phyloP scores from a whole-genome alignment of 2,329 filamentous ascomycete genomes.

The Penicillium verrucosum region DNA sequence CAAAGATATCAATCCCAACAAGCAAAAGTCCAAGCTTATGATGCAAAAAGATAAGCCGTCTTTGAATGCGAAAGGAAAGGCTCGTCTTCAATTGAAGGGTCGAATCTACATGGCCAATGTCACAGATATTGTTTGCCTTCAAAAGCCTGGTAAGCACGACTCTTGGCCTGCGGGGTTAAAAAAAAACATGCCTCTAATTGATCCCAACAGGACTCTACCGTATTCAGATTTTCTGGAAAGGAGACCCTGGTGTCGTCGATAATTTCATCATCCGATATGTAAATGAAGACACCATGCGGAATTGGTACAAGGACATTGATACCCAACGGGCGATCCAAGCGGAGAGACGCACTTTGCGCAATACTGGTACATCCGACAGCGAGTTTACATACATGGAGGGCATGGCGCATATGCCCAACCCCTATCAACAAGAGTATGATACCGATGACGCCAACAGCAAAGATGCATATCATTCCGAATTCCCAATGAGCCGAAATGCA shows the following conservation, averaged over 20 bases:
- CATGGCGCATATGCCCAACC: constrained; percentile 71
- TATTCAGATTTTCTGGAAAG: constrained; percentile 98
- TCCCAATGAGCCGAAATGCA: constrained; percentile 61
- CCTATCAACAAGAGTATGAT: constrained; percentile 65
- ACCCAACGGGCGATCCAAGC: constrained; percentile 63
- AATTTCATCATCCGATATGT: constrained; percentile 93
- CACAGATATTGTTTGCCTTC: constrained; percentile 83
- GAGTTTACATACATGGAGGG: constrained; percentile 78
- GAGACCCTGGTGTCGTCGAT: constrained; percentile 90
- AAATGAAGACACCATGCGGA: constrained; percentile 89
- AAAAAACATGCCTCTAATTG: background rate
- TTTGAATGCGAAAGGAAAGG: constrained; percentile 70
- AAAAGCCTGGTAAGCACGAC: constrained; percentile 72
- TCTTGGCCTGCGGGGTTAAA: constrained; percentile 1
- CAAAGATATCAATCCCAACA: constrained; percentile 87
- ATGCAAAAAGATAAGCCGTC: constrained; percentile 65
- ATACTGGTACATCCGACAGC: constrained; percentile 57
- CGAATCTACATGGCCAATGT: constrained; percentile 99
- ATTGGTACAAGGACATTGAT: constrained; percentile 81
- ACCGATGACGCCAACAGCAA: constrained; percentile 48
- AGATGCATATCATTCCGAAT: constrained; percentile 45
- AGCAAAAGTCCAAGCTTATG: constrained; percentile 65
- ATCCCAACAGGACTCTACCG: constrained; percentile 71
- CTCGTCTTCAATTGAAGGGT: constrained; percentile 82
- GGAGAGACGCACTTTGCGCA: constrained; percentile 51